Evolutionary conservation across 208 protist species (phyloP).

Genomic region (Giardia muris): DNA sequence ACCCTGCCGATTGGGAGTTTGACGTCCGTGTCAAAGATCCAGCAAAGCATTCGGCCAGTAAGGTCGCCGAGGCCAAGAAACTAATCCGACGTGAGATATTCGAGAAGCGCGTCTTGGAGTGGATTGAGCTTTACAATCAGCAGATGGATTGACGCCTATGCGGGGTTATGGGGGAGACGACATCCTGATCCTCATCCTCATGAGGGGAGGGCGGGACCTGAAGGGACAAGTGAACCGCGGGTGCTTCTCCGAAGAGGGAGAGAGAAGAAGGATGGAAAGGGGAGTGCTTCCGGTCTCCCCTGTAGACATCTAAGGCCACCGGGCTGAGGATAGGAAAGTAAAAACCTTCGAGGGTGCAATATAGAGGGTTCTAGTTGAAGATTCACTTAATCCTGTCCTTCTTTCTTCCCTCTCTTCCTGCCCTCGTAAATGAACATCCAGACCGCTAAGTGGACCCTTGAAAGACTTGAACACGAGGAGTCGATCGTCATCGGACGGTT

Average conservation of each 20-base stretch:
- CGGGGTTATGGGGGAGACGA: too few species aligned
- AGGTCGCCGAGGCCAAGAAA: neutral
- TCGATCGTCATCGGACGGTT: neutral
- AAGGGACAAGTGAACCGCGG: too few species aligned
- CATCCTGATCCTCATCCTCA: too few species aligned
- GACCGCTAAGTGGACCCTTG: neutral
- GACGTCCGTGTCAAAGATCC: neutral
- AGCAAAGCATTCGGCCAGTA: neutral
- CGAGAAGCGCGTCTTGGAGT: neutral
- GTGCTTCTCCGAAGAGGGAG: too few species aligned
- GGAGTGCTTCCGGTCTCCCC: too few species aligned
- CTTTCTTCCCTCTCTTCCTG: neutral
- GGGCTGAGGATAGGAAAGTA: too few species aligned
- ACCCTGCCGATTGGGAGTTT: neutral
- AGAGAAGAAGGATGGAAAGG: too few species aligned
- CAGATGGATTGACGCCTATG: neutral
- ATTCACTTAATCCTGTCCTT: neutral
- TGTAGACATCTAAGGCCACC: too few species aligned
- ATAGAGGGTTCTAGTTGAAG: too few species aligned
- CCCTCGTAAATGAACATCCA: neutral
- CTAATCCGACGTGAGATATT: neutral
- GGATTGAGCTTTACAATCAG: neutral
- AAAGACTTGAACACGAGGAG: neutral
- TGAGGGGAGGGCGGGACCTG: too few species aligned
- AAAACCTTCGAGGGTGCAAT: too few species aligned